Percentiles rank a stretch among this genome's conserved stretches.
Evolutionary conservation across 192 early-diverging fungal species (phyloP).

Genomic region (Rhizophagus clarus): DNA sequence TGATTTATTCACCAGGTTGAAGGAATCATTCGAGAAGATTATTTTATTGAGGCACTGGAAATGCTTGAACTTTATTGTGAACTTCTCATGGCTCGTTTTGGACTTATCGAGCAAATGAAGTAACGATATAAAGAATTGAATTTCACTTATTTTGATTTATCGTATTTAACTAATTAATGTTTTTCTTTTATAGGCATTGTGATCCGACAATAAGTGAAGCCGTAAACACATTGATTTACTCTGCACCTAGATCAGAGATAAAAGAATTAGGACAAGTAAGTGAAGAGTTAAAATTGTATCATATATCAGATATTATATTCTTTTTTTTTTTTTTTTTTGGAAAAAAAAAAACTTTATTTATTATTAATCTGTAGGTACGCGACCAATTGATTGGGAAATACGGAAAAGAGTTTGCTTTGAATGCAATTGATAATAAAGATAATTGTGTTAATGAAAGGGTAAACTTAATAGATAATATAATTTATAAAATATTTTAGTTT

Average conservation of each 20-base stretch:
- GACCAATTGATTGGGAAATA: conserved; percentile 83
- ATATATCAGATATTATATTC: too few relatives aligned
- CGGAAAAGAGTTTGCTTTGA: conserved; percentile 78
- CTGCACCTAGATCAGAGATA: conserved; percentile 83
- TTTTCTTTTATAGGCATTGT: conserved; percentile 47
- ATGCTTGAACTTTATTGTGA: conserved; percentile 93
- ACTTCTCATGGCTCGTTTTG: conserved; percentile 82
- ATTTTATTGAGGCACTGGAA: conserved; percentile 90
- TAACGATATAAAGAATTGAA: conserved; percentile 33
- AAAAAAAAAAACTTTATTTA: not conserved
- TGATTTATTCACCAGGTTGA: conserved; percentile 52
- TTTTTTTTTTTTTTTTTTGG: too few relatives aligned
- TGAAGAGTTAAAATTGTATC: not conserved
- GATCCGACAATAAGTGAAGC: conserved; percentile 86
- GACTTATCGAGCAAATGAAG: conserved; percentile 82
- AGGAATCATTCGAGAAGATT: conserved; percentile 94
- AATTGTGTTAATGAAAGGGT: conserved; percentile 77
- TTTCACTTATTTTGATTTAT: not conserved
- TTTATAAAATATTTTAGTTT: not conserved
- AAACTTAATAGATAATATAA: conserved; percentile 18
- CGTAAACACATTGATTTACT: conserved; percentile 88
- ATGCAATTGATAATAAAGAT: conserved; percentile 75
- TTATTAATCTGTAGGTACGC: conserved; percentile 50
- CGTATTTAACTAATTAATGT: not conserved
- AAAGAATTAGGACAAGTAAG: conserved; percentile 72